These are phyloP conservation scores for Cytospora mali DNA, from an alignment of 2,329 filamentous ascomycete genomes.

Conservation along the genomic window DNA sequence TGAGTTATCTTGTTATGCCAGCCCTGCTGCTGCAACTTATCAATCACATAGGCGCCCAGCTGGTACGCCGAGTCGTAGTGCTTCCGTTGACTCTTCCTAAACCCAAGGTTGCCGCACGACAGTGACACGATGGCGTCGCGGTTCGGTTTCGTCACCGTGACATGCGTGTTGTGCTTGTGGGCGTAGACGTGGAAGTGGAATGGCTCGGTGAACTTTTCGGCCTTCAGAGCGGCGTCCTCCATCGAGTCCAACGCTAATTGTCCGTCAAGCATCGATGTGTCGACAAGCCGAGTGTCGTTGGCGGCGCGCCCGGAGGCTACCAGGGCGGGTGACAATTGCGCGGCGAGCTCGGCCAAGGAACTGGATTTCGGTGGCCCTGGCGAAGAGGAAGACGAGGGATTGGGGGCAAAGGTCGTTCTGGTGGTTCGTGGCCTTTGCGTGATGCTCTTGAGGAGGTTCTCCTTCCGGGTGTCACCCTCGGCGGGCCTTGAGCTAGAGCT, in stretches of 20 bases:
- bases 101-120: conserved; percentile 87
- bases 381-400: conserved; percentile 16
- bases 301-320: conserved; percentile 23
- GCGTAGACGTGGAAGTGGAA: conserved; percentile 87
- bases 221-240: conserved; percentile 30
- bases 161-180: conserved; percentile 92
- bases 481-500: conserved; percentile 22
- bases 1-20: conserved; percentile 74
- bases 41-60: conserved; percentile 79
- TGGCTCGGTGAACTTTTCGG: conserved; percentile 55
- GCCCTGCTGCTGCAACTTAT: conserved; percentile 80
- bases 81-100: conserved; percentile 77
- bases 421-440: not conserved
- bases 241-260: not conserved
- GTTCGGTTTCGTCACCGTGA: conserved; percentile 85
- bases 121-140: conserved; percentile 77
- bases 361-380: conserved; percentile 1
- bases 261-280: conserved; percentile 28
- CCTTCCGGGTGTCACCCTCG: conserved; percentile 10
- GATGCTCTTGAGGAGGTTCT: conserved; percentile 17
- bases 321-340: conserved; percentile 14
- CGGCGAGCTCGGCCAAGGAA: conserved; percentile 11
- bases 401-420: not conserved
- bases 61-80: conserved; percentile 93
- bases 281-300: conserved; percentile 22